A percentile compares a stretch with the other conserved stretches of the same genome.
Evolutionary conservation across 2,329 filamentous ascomycete species (phyloP).

Genomic region (Neophaeococcomyces mojaviensis): DNA sequence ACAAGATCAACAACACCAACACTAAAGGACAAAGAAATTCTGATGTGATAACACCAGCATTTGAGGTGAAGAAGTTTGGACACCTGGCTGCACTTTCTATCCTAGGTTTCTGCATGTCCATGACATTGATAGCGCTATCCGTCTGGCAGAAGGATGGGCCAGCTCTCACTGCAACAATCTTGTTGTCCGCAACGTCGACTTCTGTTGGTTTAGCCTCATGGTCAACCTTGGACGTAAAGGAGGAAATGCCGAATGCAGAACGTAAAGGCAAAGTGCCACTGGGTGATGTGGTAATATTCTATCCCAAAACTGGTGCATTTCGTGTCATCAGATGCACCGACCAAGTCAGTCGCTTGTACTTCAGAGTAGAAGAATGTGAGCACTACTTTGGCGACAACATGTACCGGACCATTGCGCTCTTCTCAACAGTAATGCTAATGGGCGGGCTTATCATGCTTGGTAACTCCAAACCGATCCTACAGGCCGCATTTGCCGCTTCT

Average conservation of each 20-base stretch:
- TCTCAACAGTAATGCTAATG: constrained; percentile 56
- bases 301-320: constrained; percentile 51
- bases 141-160: constrained; percentile 47
- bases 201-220: constrained; percentile 51
- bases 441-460: constrained; percentile 53
- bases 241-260: constrained; percentile 32
- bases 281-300: constrained; percentile 56
- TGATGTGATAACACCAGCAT: constrained; percentile 2
- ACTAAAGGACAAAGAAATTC: no score
- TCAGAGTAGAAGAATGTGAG: constrained; percentile 52
- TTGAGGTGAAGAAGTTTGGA: constrained; percentile 12
- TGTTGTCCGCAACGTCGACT: constrained; percentile 47
- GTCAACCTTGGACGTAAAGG: constrained; percentile 51
- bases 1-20: not conserved
- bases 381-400: constrained; percentile 43
- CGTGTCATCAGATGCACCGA: constrained; percentile 53
- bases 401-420: constrained; percentile 49
- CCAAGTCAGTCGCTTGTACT: constrained; percentile 56
- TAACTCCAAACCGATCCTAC: constrained; percentile 55
- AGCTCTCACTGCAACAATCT: constrained; percentile 44
- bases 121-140: constrained; percentile 47
- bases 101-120: constrained; percentile 45
- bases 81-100: constrained; percentile 11
- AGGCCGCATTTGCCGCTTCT: constrained; percentile 50
- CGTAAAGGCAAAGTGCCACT: constrained; percentile 35